Evolutionary conservation across 192 early-diverging fungal species (phyloP).

Genomic region (Geosiphon pyriformis): DNA sequence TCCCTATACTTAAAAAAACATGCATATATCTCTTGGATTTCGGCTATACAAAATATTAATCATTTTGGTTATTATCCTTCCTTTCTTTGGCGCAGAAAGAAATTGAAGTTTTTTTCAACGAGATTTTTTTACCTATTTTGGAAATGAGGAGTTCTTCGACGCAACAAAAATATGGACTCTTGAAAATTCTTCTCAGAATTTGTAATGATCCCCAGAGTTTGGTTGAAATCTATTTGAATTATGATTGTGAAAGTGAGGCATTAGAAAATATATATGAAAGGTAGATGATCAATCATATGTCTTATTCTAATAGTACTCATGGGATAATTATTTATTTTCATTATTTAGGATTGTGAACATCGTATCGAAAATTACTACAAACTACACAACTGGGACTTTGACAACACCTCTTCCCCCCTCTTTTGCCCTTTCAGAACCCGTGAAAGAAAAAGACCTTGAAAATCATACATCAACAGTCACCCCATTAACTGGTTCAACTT

Average conservation of each 20-base stretch:
- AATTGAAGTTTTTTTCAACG: slow-evolving; percentile 82
- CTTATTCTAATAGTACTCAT: neutral
- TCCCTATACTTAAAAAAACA: neutral
- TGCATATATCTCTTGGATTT: neutral
- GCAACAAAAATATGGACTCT: slow-evolving; percentile 65
- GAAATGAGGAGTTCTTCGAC: slow-evolving; percentile 65
- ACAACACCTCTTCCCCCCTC: neutral
- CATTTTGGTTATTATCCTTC: slow-evolving; percentile 8
- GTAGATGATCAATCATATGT: slow-evolving; percentile 6
- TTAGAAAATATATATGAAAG: slow-evolving; percentile 88
- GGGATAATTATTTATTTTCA: neutral
- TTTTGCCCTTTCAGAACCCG: neutral
- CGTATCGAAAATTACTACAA: slow-evolving; percentile 55
- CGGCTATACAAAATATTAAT: neutral
- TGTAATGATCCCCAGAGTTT: slow-evolving; percentile 68
- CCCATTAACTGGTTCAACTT: neutral
- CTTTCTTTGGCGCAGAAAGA: slow-evolving; percentile 56
- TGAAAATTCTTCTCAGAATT: slow-evolving; percentile 65
- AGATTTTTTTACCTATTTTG: slow-evolving; percentile 83
- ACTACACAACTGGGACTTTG: slow-evolving; percentile 20
- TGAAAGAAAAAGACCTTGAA: slow-evolving; percentile 22
- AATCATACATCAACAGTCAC: slow-evolving; percentile 8
- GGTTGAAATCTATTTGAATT: slow-evolving; percentile 92
- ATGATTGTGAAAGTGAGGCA: slow-evolving; percentile 83
- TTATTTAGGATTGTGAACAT: slow-evolving; percentile 56